Conservation (phyloP, 768 basidiomycete genomes). For the Boletus reticuloceps region DNA sequence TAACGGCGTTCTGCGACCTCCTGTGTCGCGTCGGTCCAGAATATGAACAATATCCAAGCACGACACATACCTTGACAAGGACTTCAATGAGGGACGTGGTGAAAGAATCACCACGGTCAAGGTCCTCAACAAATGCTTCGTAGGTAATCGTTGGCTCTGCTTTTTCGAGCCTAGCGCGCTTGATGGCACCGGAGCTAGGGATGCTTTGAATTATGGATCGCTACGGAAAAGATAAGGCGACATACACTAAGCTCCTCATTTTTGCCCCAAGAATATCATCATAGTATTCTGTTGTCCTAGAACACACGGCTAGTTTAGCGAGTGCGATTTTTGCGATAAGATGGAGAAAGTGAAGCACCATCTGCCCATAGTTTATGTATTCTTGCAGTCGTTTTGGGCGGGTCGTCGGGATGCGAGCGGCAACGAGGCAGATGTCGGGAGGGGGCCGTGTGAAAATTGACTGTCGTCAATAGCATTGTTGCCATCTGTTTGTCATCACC, state of each 20-base stretch:
- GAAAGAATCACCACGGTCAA: conserved; percentile 79
- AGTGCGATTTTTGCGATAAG: neutral
- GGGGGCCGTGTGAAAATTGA: conserved; percentile 20
- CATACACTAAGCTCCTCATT: conserved; percentile 78
- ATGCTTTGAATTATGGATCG: neutral
- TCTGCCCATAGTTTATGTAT: conserved; percentile 57
- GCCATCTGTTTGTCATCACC: conserved; percentile 11
- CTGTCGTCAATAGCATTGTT: conserved; percentile 19
- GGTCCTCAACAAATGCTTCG: conserved; percentile 71
- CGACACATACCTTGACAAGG: conserved; percentile 64
- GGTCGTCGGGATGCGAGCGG: conserved; percentile 8
- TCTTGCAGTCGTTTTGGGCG: conserved; percentile 1
- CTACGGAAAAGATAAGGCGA: neutral
- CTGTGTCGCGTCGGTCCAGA: conserved; percentile 35
- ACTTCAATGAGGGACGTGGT: conserved; percentile 73
- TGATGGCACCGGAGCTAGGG: conserved; percentile 69
- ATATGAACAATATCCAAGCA: neutral
- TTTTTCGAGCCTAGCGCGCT: conserved; percentile 64
- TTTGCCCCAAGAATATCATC: conserved; percentile 74
- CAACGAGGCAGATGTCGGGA: conserved; percentile 28
- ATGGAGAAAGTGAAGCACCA: conserved; percentile 43
- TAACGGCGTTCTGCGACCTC: conserved; percentile 74
- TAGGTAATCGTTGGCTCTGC: conserved; percentile 64
- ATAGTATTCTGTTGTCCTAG: conserved; percentile 68
- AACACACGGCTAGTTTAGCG: neutral